Evolutionary conservation across 768 basidiomycete species (phyloP).

Genomic region (Russula virescens): DNA sequence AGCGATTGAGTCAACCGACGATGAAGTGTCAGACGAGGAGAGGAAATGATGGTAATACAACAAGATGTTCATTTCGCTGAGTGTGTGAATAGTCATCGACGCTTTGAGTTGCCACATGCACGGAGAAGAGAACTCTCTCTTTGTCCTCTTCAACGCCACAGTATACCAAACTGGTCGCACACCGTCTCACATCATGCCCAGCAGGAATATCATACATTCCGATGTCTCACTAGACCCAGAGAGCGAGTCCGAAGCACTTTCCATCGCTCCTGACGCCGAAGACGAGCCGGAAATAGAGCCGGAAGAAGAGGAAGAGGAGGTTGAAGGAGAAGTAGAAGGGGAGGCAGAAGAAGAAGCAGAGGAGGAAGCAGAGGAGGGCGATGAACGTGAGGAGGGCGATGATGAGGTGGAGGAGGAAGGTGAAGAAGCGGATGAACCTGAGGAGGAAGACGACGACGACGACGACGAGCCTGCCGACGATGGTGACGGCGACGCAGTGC

Average conservation of each 20-base stretch:
- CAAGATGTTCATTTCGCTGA: no score
- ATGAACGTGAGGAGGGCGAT: slow-evolving; percentile 32
- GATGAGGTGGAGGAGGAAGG: slow-evolving; percentile 28
- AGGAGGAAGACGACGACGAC: slow-evolving; percentile 21
- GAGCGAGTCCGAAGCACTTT: slow-evolving; percentile 20
- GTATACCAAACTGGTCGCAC: not conserved
- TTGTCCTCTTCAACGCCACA: not conserved
- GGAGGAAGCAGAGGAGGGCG: slow-evolving; percentile 30
- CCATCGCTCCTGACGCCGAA: slow-evolving; percentile 30
- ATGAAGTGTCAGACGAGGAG: no score
- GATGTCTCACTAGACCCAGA: slow-evolving; percentile 22
- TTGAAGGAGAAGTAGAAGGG: slow-evolving; percentile 24
- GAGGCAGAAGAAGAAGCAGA: slow-evolving; percentile 36
- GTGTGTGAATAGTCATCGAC: no score
- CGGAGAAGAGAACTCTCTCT: no score
- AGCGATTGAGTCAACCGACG: no score
- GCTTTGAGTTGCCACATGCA: no score
- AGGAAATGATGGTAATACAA: no score
- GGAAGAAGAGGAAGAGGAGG: slow-evolving; percentile 28
- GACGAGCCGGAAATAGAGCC: slow-evolving; percentile 38
- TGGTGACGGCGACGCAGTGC: slow-evolving; percentile 26
- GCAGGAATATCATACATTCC: slow-evolving; percentile 23
- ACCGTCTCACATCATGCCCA: slow-evolving; percentile 8
- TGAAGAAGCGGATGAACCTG: slow-evolving; percentile 14
- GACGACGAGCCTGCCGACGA: slow-evolving; percentile 23